phyloP scores from a whole-genome alignment of 139 green algal species.

The Chlamydomonas schloesseri region DNA sequence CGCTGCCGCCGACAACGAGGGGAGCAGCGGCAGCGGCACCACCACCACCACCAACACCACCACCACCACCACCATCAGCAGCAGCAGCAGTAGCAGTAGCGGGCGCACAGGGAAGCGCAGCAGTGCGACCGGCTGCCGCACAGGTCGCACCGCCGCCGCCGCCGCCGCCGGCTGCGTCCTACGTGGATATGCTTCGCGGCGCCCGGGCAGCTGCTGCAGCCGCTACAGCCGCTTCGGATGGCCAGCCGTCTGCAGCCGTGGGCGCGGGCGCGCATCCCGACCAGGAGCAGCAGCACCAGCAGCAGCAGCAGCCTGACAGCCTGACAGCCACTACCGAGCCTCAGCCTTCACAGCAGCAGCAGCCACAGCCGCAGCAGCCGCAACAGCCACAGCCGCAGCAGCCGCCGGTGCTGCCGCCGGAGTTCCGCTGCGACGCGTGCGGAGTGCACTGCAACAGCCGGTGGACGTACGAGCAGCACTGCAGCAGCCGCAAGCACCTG shows the following conservation, averaged over 20 bases:
- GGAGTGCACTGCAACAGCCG: constrained; percentile 61
- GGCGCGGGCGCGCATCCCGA: no score
- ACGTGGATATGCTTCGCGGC: neutral
- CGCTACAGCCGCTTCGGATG: neutral
- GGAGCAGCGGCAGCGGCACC: constrained; percentile 29
- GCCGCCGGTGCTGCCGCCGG: neutral
- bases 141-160: neutral
- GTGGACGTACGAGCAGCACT: constrained; percentile 68
- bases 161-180: neutral
- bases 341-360: neutral
- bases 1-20: constrained; percentile 11
- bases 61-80: no score
- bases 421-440: constrained; percentile 59
- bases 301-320: no score
- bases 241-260: no score
- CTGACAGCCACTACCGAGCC: no score
- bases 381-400: neutral
- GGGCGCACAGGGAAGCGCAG: no score
- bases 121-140: no score
- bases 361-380: neutral
- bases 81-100: no score
- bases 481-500: constrained; percentile 59
- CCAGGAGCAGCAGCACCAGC: no score
- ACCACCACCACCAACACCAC: neutral
- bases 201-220: neutral